These are phyloP conservation scores for Trichaptum fuscoviolaceum DNA, from an alignment of 768 basidiomycete species.

Conservation along the genomic window DNA sequence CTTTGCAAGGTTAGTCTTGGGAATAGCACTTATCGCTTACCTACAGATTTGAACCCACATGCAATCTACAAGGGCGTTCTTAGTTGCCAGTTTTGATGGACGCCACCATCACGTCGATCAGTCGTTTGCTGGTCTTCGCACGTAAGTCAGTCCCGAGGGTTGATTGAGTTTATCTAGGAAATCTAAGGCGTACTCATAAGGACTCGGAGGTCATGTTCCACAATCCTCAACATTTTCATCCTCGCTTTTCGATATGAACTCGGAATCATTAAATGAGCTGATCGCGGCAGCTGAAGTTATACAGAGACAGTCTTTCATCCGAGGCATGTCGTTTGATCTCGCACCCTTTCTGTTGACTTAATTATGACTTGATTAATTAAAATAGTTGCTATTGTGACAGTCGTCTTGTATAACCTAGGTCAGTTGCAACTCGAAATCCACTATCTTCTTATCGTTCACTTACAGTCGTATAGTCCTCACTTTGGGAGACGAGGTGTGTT, in stretches of 20 bases:
- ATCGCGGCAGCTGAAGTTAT: not conserved
- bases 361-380: too few relatives aligned
- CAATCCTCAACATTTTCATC: not conserved
- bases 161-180: not conserved
- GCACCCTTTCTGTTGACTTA: not conserved
- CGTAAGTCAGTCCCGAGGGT: not conserved
- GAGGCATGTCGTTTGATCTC: not conserved
- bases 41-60: too few relatives aligned
- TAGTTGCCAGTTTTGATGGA: too few relatives aligned
- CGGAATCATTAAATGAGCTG: not conserved
- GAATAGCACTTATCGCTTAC: too few relatives aligned
- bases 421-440: not conserved
- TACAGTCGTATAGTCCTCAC: not conserved
- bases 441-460: not conserved
- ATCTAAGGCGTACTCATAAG: not conserved
- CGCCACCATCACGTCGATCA: not conserved
- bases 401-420: not conserved
- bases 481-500: not conserved
- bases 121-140: not conserved
- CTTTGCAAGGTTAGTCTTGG: too few relatives aligned
- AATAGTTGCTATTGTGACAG: not conserved
- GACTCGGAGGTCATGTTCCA: not conserved
- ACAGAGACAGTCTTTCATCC: not conserved
- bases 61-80: too few relatives aligned
- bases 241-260: not conserved